These are phyloP conservation scores for Dissoconium aciculare DNA, from an alignment of 2,329 filamentous ascomycete genomes.

Conservation along the genomic window DNA sequence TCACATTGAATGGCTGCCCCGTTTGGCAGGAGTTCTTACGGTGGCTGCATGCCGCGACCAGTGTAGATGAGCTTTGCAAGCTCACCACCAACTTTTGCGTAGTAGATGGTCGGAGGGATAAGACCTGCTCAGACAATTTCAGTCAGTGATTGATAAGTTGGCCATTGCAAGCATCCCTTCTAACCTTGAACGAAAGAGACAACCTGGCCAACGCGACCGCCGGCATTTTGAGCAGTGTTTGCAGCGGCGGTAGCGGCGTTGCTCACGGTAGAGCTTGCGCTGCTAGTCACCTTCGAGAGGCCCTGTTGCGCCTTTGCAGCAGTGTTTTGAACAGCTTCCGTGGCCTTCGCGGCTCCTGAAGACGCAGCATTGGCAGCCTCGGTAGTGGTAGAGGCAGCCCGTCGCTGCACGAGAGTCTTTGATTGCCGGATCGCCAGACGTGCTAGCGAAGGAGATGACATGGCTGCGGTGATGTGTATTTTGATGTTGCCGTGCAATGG, in stretches of 20 bases:
- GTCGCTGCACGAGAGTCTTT: conserved; percentile 29
- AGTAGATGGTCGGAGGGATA: conserved; percentile 79
- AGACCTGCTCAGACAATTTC: conserved; percentile 45
- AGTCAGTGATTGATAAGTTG: conserved; percentile 5
- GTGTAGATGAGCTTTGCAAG: conserved; percentile 75
- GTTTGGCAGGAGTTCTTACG: conserved; percentile 48
- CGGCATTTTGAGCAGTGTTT: conserved; percentile 57
- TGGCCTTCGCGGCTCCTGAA: conserved; percentile 24
- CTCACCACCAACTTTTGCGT: conserved; percentile 77
- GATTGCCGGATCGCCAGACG: conserved; percentile 31
- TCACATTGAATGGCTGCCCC: neutral
- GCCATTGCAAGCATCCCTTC: conserved; percentile 25
- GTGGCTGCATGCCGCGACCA: conserved; percentile 81
- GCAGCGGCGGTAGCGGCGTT: conserved; percentile 54
- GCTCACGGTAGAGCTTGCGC: conserved; percentile 62
- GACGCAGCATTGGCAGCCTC: conserved; percentile 31
- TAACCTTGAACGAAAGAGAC: conserved; percentile 76
- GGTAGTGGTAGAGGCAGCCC: conserved; percentile 36
- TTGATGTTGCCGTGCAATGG: conserved; percentile 2
- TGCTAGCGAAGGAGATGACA: conserved; percentile 35
- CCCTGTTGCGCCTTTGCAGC: conserved; percentile 59
- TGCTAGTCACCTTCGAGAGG: conserved; percentile 63
- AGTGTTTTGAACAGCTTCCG: conserved; percentile 29
- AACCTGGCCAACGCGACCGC: conserved; percentile 66
- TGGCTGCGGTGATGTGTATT: conserved; percentile 18